Percentiles rank a stretch among this genome's conserved stretches.
phyloP scores from a whole-genome alignment of 2,329 filamentous ascomycete species.

The Ceratocystis papillata region DNA sequence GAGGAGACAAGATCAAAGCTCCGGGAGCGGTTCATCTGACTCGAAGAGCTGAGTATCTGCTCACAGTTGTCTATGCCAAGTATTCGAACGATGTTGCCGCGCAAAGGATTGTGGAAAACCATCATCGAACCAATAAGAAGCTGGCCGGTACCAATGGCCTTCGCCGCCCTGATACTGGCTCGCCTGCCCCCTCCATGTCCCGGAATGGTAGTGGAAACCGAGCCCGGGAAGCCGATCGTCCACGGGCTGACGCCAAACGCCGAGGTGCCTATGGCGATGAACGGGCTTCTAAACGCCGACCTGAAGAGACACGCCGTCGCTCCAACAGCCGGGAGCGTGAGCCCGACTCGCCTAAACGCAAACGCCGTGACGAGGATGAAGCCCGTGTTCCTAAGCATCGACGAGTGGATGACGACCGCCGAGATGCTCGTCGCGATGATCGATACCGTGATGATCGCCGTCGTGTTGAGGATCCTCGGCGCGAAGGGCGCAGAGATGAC shows the following conservation, averaged over 20 bases:
- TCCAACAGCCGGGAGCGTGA: conserved; percentile 34
- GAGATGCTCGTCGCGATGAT: conserved; percentile 28
- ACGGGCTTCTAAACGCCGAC: conserved; percentile 39
- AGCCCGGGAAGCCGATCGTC: conserved; percentile 40
- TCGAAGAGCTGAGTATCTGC: conserved; percentile 82
- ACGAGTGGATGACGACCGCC: conserved; percentile 34
- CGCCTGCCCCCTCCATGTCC: conserved; percentile 44
- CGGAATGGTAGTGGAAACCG: conserved; percentile 42
- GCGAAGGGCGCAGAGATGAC: conserved; percentile 31
- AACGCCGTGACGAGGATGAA: conserved; percentile 25
- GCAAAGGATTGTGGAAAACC: conserved; percentile 76
- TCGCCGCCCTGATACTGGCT: conserved; percentile 56
- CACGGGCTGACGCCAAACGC: conserved; percentile 43
- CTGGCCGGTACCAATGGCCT: conserved; percentile 46
- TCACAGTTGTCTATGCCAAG: conserved; percentile 84
- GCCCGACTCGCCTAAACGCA: conserved; percentile 24
- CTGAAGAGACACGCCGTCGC: conserved; percentile 34
- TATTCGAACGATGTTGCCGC: conserved; percentile 66
- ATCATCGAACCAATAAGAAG: conserved; percentile 91
- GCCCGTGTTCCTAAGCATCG: conserved; percentile 36
- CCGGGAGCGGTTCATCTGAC: conserved; percentile 96
- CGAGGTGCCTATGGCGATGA: conserved; percentile 44
- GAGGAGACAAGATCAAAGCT: conserved; percentile 70
- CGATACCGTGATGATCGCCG: conserved; percentile 25
- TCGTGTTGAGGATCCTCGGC: conserved; percentile 28